Base-by-base conservation (phyloP, 1,139 yeast genomes). In the Eremothecium gossypii region DNA sequence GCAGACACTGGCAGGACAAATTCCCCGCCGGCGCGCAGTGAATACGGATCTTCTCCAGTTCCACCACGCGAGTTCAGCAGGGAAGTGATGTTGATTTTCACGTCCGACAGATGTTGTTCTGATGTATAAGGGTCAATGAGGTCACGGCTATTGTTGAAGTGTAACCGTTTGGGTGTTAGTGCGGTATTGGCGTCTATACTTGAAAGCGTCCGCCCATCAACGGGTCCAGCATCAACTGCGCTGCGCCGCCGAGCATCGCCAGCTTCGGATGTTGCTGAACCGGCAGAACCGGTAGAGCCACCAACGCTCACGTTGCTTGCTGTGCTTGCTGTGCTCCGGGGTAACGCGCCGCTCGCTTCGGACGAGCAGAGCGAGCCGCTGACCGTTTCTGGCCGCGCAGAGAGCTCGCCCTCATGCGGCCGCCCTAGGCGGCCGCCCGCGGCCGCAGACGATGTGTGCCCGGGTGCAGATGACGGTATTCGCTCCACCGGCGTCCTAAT, bases 51-150 rank as follows among this genome's bases (percentile, higher is more conserved):
- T 23, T 34, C 37, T 26, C 40, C 33, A 10, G 30, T 2, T 9
- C 37, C 40, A 9, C 41, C 27, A 27, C 41, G 12, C 17, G 55
- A 49, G 40, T 48, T 50, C 27, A 53, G 36, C 52, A 58, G 50
- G 20, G 55, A 51, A 11, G 58, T 49, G 26, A 56, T 52, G 33
- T 50, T 51, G 33, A 55, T 51, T 43, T 49, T 52, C 26, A 48
- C 44, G 28, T 48, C 47, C 27, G 47, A 35, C 33, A 41, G 43
- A 23, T 39, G 45, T 23, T 43, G 42, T 34, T 36, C 39, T 28
- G 38, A 39, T 10, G 50, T 52, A 29, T 50, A 44, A n/a, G 57
- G 57, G 37, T 54, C 58, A 10, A 53, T 52, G 7, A 47, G 47
- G 13, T 49, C 42, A 14, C 50, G 49, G 27, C 48, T 48, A 40